Base-by-base conservation (phyloP, 208 protist species). In the Perkinsela sp. region DNA sequence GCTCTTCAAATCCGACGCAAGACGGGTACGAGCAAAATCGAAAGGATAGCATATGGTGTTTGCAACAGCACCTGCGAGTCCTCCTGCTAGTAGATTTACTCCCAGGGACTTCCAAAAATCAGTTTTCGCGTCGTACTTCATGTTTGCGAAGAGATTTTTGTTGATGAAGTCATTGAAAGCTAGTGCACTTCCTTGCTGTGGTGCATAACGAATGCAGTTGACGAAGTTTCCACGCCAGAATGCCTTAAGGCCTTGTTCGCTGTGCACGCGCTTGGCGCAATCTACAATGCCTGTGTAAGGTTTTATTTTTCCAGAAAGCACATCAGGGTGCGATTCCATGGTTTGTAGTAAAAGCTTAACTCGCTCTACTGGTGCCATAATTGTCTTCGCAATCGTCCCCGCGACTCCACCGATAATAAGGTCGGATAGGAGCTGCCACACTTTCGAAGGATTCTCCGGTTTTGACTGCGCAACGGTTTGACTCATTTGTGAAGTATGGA, bases 141-240 rank as follows among this genome's bases (percentile, higher is more conserved):
- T 31, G 16, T 30, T 2, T 29, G 79, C 75, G 76, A 97, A 96
- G 74, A 95, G 78, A 40, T 75, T 74, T 78, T 96, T 96, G 40
- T 57, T 57, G 81, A 94, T 89, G 68, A 77, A 74, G 69, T 96
- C 94, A 83, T 97, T 97, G 86, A 97, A 97, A 67, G 92, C 89
- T 72, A 98, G 95, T 91, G 97, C 97, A 67, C 97, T 83, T 29
- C 93, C 95, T 84, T 97, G 93, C 32, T 93, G 96, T 68, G 95
- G 94, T 85, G 96, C 96, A 86, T 97, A 98, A 69, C 95, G 89
- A 69, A 97, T 75, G 22, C 96, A 79, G 78, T 98, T 97, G 31
- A 91, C 86, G 28, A 90, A 69, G 88, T 97, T 97, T 69, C 95
- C 95, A 74, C 94, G 86, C 93, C 95, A 97, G 70, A 97, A 89